phyloP scores from a whole-genome alignment of 1,284 basidiomycete genomes.

The Gymnopus androsaceus region DNA sequence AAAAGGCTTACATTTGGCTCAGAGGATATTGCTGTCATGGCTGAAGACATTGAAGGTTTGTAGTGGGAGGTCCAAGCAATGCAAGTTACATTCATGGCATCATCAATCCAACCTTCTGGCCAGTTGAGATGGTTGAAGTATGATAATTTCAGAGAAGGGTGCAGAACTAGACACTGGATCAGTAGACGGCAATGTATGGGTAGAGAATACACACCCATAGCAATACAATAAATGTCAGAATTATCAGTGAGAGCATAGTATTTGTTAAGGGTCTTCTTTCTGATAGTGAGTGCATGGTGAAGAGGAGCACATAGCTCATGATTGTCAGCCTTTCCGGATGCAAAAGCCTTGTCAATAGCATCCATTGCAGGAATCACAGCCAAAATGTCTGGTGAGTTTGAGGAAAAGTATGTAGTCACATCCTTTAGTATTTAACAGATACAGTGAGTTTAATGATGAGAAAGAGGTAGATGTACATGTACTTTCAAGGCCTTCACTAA shows the following conservation, averaged over 20 bases:
- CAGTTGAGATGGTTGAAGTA: background rate
- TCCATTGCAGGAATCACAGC: constrained; percentile 15
- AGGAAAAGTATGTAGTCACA: too few relatives aligned
- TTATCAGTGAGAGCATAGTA: constrained; percentile 19
- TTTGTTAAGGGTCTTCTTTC: constrained; percentile 13
- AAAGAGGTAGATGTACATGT: background rate
- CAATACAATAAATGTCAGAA: constrained; percentile 16
- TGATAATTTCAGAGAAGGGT: background rate
- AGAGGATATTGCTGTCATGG: too few relatives aligned
- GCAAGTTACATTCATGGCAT: background rate
- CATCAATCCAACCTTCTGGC: background rate
- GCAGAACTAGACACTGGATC: background rate
- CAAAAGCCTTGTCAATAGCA: constrained; percentile 16
- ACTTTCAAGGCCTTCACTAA: background rate
- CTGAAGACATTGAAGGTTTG: too few relatives aligned
- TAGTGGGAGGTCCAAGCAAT: background rate
- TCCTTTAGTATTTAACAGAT: too few relatives aligned
- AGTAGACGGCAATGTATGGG: background rate
- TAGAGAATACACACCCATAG: constrained; percentile 16
- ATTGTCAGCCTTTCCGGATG: background rate
- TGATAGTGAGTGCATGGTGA: constrained; percentile 9
- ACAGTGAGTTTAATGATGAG: constrained; percentile 13
- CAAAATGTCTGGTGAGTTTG: constrained; percentile 11
- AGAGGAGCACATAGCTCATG: background rate
- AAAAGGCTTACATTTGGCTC: too few relatives aligned